These are phyloP conservation scores for Trichoderma lentiforme DNA, from an alignment of 2,329 filamentous ascomycete species.

Conservation along the genomic window DNA sequence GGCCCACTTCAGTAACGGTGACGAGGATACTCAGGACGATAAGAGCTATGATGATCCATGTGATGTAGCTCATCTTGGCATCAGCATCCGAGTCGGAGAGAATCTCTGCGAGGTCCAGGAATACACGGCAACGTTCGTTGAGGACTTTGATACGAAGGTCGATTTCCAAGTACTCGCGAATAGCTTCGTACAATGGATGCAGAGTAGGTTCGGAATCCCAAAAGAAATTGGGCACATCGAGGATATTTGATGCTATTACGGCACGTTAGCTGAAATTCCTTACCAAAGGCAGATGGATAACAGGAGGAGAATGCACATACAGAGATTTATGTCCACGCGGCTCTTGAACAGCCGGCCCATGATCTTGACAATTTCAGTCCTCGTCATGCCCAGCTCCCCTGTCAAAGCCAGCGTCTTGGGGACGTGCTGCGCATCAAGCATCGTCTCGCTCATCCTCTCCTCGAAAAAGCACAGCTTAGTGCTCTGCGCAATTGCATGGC, in stretches of 20 bases:
- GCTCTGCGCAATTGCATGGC: conserved; percentile 94
- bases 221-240: conserved; percentile 96
- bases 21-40: conserved; percentile 90
- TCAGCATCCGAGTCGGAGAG: conserved; percentile 88
- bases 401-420: conserved; percentile 86
- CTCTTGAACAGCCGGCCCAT: conserved; percentile 88
- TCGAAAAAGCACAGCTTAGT: conserved; percentile 96
- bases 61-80: conserved; percentile 92
- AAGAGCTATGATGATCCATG: conserved; percentile 95
- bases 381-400: conserved; percentile 84
- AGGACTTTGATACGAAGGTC: conserved; percentile 93
- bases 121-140: conserved; percentile 94
- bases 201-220: conserved; percentile 97
- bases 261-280: background rate
- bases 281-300: too few species aligned
- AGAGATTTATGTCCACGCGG: conserved; percentile 94
- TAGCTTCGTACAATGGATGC: conserved; percentile 88
- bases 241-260: conserved; percentile 73
- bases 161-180: conserved; percentile 97
- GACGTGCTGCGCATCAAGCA: conserved; percentile 88
- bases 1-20: conserved; percentile 81
- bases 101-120: conserved; percentile 93
- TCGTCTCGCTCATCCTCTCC: conserved; percentile 90
- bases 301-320: conserved; percentile 51
- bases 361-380: conserved; percentile 88